Base-by-base conservation (phyloP, 805 yeast species). In the Barnettozyma vustinii region DNA sequence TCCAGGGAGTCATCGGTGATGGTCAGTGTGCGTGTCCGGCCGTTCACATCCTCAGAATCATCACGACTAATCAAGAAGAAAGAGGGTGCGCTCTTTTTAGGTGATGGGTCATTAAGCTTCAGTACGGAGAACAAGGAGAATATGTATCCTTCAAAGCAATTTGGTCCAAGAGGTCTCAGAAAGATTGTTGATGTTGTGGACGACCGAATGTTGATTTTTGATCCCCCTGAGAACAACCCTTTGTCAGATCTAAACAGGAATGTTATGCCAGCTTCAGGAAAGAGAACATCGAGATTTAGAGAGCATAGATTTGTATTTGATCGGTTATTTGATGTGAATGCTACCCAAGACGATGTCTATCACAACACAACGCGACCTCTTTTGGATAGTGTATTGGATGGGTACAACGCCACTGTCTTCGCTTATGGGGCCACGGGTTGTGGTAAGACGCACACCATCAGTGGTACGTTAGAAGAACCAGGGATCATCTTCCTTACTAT, bases 351-450 rank as follows among this genome's bases (percentile, higher is more conserved):
- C 9, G 83, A 84, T 7, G 87, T 91, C 0, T 91, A 79, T 60
- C 61, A 69, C 23, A 64, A 66, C 27, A 87, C 96, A 1, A 80
- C 96, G 0, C 70, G 74, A 45, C 92, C 96, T 0, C 69, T 89
- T 43, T 70, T 91, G 8, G 88, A 83, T 52, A 76, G 83, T 37
- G 81, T 89, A 0, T 64, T 91, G 39, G 94, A 87, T 52, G 98
- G 97, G 0, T 87, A 72, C 66, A 90, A 92, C 63, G 84, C 96
- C 6, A 89, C 97, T 0, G 88, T 91, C 0, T 91, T 91, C 70
- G 97, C 98, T 0, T 91, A 91, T 63, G 98, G 98, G 1, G 96
- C 98, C 26, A 91, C 98, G 0, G 98, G 98, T 0, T 91, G 97
- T 65, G 98, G 98, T n/a, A 91, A 91, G 62, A 91, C 97, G 0